Percentiles rank a stretch among this genome's conserved stretches.
These are phyloP conservation scores for Heteromeles arbutifolia DNA, from an alignment of 306 rosid species.

Conservation along the genomic window DNA sequence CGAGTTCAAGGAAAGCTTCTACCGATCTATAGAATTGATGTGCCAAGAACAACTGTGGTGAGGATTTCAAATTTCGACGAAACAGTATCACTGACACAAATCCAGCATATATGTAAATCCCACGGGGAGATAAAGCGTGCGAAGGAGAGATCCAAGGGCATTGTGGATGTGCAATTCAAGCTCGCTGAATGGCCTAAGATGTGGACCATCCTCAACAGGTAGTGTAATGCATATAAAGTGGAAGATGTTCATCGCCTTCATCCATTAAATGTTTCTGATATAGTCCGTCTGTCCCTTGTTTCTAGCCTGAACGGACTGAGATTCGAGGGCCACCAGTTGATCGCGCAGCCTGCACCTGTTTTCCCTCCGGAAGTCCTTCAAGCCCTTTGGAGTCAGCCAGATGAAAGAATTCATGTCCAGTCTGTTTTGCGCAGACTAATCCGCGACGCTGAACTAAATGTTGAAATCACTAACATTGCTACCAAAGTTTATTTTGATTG, in stretches of 20 bases:
- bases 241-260: neutral
- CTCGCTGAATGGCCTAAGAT: conserved; percentile 25
- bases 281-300: neutral
- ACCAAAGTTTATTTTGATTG: conserved; percentile 3
- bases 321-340: conserved; percentile 1
- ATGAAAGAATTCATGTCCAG: conserved; percentile 9
- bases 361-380: conserved; percentile 10
- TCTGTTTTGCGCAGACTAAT: conserved; percentile 1
- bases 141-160: neutral
- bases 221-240: neutral
- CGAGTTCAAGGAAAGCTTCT: conserved; percentile 6
- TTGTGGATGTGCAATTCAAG: conserved; percentile 15
- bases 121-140: neutral
- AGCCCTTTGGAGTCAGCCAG: conserved; percentile 15
- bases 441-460: neutral
- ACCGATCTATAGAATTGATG: conserved; percentile 20
- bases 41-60: conserved; percentile 20
- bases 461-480: neutral
- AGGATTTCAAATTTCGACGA: neutral
- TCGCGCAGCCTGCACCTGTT: conserved; percentile 24
- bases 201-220: conserved; percentile 20
- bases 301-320: conserved; percentile 18
- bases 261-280: neutral
- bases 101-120: neutral
- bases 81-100: too few species aligned